These are phyloP conservation scores for Chalciporus sp. DNA, from an alignment of 1,284 basidiomycete species.

Conservation along the genomic window DNA sequence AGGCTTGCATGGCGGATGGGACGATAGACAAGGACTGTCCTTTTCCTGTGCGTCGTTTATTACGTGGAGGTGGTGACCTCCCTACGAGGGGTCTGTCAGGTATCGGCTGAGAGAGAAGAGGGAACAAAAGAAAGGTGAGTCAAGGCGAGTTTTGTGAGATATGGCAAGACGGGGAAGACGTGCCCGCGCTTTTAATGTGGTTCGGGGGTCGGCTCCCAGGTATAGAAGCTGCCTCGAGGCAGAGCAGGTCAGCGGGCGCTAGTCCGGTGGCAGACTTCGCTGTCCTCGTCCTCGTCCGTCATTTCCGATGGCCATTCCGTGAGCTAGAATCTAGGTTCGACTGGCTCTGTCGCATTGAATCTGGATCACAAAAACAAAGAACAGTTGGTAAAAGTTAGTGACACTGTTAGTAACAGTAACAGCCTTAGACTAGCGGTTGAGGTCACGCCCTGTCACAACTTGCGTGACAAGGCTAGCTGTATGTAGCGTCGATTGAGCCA, in stretches of 20 bases:
- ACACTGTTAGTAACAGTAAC: too few species aligned
- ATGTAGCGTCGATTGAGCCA: too few species aligned
- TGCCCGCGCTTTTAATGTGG: constrained; percentile 40
- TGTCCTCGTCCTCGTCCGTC: too few species aligned
- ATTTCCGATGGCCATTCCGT: too few species aligned
- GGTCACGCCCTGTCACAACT: background rate
- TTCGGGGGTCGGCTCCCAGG: background rate
- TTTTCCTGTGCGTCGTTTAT: constrained; percentile 59
- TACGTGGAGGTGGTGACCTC: constrained; percentile 67
- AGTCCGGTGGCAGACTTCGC: too few species aligned
- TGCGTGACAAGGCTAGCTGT: background rate
- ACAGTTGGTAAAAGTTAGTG: too few species aligned
- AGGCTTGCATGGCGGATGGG: constrained; percentile 54
- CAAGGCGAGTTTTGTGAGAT: constrained; percentile 12
- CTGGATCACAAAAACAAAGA: too few species aligned
- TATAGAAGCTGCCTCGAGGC: constrained; percentile 23
- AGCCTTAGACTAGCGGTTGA: too few species aligned
- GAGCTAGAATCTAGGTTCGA: too few species aligned
- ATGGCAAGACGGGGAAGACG: constrained; percentile 15
- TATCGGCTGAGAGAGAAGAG: constrained; percentile 3
- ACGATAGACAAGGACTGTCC: constrained; percentile 63
- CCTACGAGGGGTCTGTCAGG: too few species aligned
- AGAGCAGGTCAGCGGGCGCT: too few species aligned
- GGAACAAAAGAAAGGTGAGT: constrained; percentile 14
- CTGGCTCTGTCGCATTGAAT: too few species aligned